These are phyloP conservation scores for Yamadazyma triangularis DNA, from an alignment of 1,139 yeast species.

Conservation along the genomic window DNA sequence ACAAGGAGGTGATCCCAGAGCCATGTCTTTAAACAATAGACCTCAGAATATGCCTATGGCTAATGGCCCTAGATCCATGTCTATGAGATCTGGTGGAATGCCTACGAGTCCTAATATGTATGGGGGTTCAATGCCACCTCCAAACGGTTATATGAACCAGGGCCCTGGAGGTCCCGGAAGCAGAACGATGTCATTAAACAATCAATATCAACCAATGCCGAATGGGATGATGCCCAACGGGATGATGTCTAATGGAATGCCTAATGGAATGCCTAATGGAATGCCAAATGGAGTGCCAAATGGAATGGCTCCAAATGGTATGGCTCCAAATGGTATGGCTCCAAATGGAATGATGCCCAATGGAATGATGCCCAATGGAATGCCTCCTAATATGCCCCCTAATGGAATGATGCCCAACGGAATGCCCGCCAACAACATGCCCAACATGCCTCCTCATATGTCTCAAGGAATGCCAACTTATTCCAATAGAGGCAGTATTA, in stretches of 20 bases:
- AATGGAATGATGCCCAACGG: slow-evolving; percentile 1
- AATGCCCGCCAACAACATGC: background rate
- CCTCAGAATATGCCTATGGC: slow-evolving; percentile 1
- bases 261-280: background rate
- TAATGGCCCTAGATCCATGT: slow-evolving; percentile 11
- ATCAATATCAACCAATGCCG: background rate
- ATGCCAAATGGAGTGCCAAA: slow-evolving; percentile 2
- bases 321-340: slow-evolving; percentile 1
- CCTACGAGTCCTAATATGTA: slow-evolving; percentile 2
- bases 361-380: slow-evolving; percentile 5
- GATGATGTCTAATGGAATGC: slow-evolving; percentile 4
- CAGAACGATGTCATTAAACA: background rate
- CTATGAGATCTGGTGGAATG: slow-evolving; percentile 6
- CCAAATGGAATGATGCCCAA: slow-evolving; percentile 5
- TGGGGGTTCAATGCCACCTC: slow-evolving; percentile 2
- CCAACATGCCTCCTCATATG: too few species aligned
- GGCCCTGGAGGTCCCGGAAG: slow-evolving; percentile 2
- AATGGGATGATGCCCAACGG: slow-evolving; percentile 1
- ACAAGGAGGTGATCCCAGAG: slow-evolving; percentile 15
- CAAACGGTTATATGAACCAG: slow-evolving; percentile 3
- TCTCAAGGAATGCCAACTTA: slow-evolving; percentile 1
- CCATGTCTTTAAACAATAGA: slow-evolving; percentile 23
- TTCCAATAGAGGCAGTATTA: background rate
- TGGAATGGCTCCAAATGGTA: slow-evolving; percentile 2
- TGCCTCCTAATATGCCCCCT: slow-evolving; percentile 1